Evolutionary conservation across 208 protist species (phyloP), one percentile per base, ranked within the genome.

Genomic region (Trypanosoma cruzi): DNA sequence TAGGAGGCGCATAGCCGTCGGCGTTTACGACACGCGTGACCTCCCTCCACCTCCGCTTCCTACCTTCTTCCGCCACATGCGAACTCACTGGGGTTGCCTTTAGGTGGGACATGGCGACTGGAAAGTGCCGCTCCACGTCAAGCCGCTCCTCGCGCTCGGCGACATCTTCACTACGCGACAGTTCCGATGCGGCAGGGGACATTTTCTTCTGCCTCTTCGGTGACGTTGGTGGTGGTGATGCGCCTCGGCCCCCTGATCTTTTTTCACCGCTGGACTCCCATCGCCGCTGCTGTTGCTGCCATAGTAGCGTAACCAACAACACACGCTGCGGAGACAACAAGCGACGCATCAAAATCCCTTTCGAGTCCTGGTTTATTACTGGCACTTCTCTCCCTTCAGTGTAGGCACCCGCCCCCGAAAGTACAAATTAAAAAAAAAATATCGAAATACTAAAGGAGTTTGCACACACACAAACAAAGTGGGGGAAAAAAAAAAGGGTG

Each of bases 111-210:
- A 96, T 82, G 6, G 86, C 88, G 4, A 31, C 63, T 0, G 87
- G 85, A 56, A 96, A 96, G 65, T 82, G 78, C 36, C 61, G 61
- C 73, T 96, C 88, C 37, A 96, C 86, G 54, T 96, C 86, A 26
- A 85, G 58, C 14, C 59, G 26, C 31, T 71, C 71, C 55, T 85
- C 81, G 7, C 64, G 64, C 26, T 75, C 71, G 32, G 68, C 66
- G 22, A 80, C 61, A 64, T 96, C 90, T 11, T 90, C 74, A 4
- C 81, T 89, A 13, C 53, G 73, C n/a, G 74, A 76, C 4, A 87
- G 36, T 18, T 31, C 68, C 10, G 68, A 44, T 16, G 42, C 52
- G 1, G 50, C 36, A 5, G 49, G 34, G 14, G 68, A 62, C 36
- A 60, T 16, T 50, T 46, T 18, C 58, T 36, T 46, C 32, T 62